Evolutionary conservation across 495 filamentous ascomycete species (phyloP).

Genomic region (Penicillium robsamsonii): DNA sequence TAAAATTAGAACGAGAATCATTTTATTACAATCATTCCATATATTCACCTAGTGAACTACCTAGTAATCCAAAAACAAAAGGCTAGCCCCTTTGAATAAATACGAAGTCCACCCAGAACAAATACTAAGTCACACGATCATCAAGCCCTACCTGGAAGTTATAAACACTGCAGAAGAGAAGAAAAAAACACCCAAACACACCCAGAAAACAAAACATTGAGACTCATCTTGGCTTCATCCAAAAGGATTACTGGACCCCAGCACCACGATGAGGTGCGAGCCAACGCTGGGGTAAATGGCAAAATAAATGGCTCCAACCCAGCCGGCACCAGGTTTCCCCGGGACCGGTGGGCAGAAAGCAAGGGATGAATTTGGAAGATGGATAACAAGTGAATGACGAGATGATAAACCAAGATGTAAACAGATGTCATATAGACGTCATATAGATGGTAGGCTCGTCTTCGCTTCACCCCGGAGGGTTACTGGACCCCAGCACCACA

Average conservation of each 20-base stretch:
- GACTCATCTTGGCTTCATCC: constrained; percentile 10
- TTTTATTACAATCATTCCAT: neutral
- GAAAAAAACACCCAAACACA: neutral
- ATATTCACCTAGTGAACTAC: neutral
- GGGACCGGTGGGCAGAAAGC: no score
- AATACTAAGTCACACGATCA: neutral
- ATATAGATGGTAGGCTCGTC: constrained; percentile 1
- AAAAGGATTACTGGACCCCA: constrained; percentile 13
- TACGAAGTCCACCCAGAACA: neutral
- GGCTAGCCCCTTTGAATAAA: neutral
- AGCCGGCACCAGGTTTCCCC: neutral
- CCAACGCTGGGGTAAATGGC: constrained; percentile 13
- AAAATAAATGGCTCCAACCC: constrained; percentile 5
- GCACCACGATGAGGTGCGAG: constrained; percentile 18
- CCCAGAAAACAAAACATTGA: neutral
- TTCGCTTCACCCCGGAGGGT: constrained; percentile 8
- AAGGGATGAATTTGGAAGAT: no score
- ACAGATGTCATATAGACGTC: no score
- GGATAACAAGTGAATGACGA: no score
- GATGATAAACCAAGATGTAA: no score
- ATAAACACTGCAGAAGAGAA: neutral
- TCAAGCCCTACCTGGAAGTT: neutral
- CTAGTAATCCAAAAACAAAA: neutral
- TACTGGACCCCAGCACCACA: constrained; percentile 17
- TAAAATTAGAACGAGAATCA: neutral